Base-by-base conservation (phyloP, 345 rosid genomes). In the Dimocarpus longan region DNA sequence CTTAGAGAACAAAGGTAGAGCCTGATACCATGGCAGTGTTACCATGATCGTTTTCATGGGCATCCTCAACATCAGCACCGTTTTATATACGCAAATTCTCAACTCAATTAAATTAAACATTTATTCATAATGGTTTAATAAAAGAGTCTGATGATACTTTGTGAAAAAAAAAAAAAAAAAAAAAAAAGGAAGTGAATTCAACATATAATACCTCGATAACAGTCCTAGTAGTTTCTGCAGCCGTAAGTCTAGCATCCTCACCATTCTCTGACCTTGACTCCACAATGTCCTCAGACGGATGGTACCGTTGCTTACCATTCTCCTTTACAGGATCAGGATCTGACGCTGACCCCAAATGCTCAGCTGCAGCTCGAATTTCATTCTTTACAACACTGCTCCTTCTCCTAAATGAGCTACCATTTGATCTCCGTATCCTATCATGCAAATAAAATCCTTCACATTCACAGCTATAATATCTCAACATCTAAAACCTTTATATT, bases 221-320 rank as follows among this genome's bases (percentile, higher is more conserved):
- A 18, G 98, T 94, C 89, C 97, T 87, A 60, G 91, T 80, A 66
- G 89, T 91, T 89, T 96, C 98, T 50, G 92, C 89, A 75, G 91
- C 82, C 1, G 97, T 83, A 73, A 91, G 98, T 77, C 81, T 83
- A 21, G 88, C 89, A 50, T 86, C 93, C 70, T 72, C 87, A 32
- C 71, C 66, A 63, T 68, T 86, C 59, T 80, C 80, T 21, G 90
- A 86, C 4, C 76, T 77, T 22, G 89, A 81, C 68, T 85, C 90
- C 12, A 85, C 87, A 59, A 96, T 85, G 24, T 93, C 97, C 90
- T 96, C 99, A 73, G 86, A 92, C 1, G 98, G 98, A 85, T 96
- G 98, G 80, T 93, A 94, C 26, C 74, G 80, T 3, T 82, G 44
- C 80, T 79, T 82, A 22, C 85, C 90, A 68, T 85, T 90, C 82